Evolutionary conservation across 2,329 filamentous ascomycete species (phyloP).

Genomic region (Metarhizium brunneum): DNA sequence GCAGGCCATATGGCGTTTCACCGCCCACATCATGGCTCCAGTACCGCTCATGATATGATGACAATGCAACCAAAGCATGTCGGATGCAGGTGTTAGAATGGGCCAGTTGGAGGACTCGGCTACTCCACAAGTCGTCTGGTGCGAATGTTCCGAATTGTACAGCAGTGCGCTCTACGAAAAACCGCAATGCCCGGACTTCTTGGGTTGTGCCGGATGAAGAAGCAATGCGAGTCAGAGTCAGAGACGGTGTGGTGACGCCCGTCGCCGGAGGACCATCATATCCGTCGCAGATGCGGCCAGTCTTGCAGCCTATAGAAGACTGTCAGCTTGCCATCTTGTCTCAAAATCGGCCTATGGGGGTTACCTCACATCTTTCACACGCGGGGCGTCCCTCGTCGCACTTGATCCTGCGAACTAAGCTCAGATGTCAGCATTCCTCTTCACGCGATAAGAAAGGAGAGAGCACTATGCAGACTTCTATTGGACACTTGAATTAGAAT

Average conservation of each 20-base stretch:
- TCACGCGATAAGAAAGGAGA: neutral
- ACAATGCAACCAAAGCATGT: constrained; percentile 7
- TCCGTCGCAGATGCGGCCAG: constrained; percentile 7
- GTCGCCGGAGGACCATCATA: neutral
- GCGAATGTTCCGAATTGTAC: constrained; percentile 4
- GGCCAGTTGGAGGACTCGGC: constrained; percentile 5
- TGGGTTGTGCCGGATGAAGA: neutral
- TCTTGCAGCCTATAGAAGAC: constrained; percentile 1
- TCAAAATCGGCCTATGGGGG: neutral
- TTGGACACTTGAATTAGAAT: neutral
- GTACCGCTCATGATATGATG: constrained; percentile 7
- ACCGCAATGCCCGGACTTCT: constrained; percentile 6
- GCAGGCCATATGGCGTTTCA: constrained; percentile 2
- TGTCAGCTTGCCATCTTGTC: neutral
- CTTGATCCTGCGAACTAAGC: constrained; percentile 7
- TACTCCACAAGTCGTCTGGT: constrained; percentile 6
- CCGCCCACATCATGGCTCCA: neutral
- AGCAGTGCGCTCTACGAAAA: constrained; percentile 6
- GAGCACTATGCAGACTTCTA: neutral
- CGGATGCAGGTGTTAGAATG: constrained; percentile 5
- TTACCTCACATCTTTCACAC: constrained; percentile 4
- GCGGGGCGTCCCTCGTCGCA: constrained; percentile 6
- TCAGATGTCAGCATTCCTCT: neutral
- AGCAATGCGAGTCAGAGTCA: neutral
- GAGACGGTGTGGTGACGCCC: neutral